Percentiles rank a stretch among this genome's conserved stretches.
These are phyloP conservation scores for Bipolaris oryzae DNA, from an alignment of 2,329 filamentous ascomycete genomes.

Conservation along the genomic window DNA sequence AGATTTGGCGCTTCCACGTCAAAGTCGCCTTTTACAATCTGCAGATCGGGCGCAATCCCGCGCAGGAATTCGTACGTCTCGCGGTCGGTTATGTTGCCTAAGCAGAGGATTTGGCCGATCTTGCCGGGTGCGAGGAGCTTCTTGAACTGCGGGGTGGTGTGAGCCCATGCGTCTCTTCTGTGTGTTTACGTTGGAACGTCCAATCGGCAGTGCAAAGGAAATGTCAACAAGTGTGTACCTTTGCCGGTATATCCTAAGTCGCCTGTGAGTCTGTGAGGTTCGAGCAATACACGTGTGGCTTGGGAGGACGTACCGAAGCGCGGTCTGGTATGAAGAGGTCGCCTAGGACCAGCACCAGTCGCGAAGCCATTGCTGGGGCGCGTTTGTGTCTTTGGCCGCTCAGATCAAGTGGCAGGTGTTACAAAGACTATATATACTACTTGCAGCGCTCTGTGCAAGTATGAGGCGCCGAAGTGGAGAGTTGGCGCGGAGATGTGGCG, in stretches of 20 bases:
- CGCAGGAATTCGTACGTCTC: conserved; percentile 64
- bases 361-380: conserved; percentile 46
- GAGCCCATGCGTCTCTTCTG: conserved; percentile 1
- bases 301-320: conserved; percentile 44
- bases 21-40: conserved; percentile 73
- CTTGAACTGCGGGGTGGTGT: conserved; percentile 49
- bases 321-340: conserved; percentile 53
- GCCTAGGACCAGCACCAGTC: conserved; percentile 50
- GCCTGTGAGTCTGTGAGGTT: conserved; percentile 48
- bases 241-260: conserved; percentile 50
- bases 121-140: conserved; percentile 65
- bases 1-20: conserved; percentile 70
- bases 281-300: conserved; percentile 18
- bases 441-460: neutral
- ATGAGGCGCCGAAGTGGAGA: neutral
- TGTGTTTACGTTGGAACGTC: neutral
- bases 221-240: conserved; percentile 37
- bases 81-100: conserved; percentile 64
- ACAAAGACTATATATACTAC: neutral
- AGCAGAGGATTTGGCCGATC: conserved; percentile 63
- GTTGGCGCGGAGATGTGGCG: conserved; percentile 15
- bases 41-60: conserved; percentile 64
- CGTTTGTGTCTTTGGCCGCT: neutral
- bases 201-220: conserved; percentile 1
- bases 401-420: neutral